Base-by-base conservation (phyloP, 352 stramenopile species). In the Lagenidium giganteum region DNA sequence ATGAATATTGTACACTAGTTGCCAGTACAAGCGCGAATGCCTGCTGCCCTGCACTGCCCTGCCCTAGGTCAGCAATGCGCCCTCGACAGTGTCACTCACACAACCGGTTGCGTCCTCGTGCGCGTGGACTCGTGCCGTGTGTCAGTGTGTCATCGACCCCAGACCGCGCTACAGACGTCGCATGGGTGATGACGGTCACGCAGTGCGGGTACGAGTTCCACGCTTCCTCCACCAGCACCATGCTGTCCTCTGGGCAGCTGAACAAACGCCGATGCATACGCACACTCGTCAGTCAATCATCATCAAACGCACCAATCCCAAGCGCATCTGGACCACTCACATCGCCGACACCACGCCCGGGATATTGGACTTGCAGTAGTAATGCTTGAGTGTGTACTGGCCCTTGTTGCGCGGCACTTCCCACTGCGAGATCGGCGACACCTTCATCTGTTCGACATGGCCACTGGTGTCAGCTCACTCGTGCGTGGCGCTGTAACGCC, bases 131-230 rank as follows among this genome's bases (percentile, higher is more conserved):
- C n/a, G n/a, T n/a, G n/a, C n/a, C n/a, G n/a, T n/a, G n/a, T n/a
- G n/a, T n/a, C n/a, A n/a, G n/a, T n/a, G n/a, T n/a, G n/a, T n/a
- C n/a, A n/a, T n/a, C n/a, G n/a, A n/a, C n/a, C n/a, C n/a, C n/a
- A n/a, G n/a, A n/a, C n/a, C n/a, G n/a, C n/a, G n/a, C n/a, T n/a
- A n/a, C n/a, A n/a, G n/a, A n/a, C n/a, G n/a, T n/a, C n/a, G n/a
- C n/a, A n/a, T n/a, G n/a, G n/a, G n/a, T 72, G 48, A 93, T 89
- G 43, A 93, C 75, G 33, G 82, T 93, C 43, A 91, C 65, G 37
- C 82, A 93, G 64, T 92, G 78, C 20, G 82, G 82, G 57, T 92
- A 93, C 48, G 82, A 48, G 61, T 93, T 93, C 82, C 82, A 93
- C 26, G 82, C 78, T 51, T 93, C 82, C 54, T 93, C 82, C 25